Percentiles rank a stretch among this genome's conserved stretches.
phyloP scores from a whole-genome alignment of 768 basidiomycete species.

The Kwoniella dejecticola region DNA sequence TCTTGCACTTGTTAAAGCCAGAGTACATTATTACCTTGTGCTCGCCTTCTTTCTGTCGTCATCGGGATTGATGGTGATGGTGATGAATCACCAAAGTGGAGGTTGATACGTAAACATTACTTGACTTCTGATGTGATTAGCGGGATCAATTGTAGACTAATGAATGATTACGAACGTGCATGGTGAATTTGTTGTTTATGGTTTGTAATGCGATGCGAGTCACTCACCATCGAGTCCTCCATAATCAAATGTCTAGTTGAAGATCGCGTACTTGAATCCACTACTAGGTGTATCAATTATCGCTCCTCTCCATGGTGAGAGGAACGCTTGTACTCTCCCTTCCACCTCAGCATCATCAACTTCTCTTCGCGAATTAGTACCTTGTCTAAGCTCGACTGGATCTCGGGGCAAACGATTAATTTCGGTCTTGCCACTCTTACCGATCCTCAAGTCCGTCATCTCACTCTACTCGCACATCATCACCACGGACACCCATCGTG shows the following conservation, averaged over 20 bases:
- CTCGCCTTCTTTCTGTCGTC: too few relatives aligned
- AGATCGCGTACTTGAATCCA: neutral
- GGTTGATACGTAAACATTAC: neutral
- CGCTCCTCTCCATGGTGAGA: slow-evolving; percentile 22
- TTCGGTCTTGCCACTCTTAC: slow-evolving; percentile 5
- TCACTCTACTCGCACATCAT: neutral
- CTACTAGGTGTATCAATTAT: neutral
- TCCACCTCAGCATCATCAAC: neutral
- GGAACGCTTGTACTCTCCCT: neutral
- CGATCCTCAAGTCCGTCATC: neutral
- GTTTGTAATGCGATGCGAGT: too few relatives aligned
- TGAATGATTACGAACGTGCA: slow-evolving; percentile 16
- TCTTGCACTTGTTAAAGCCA: too few relatives aligned
- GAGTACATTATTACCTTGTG: too few relatives aligned
- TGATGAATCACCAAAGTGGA: slow-evolving; percentile 17
- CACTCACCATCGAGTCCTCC: slow-evolving; percentile 1
- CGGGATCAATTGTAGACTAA: slow-evolving; percentile 9
- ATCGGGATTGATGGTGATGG: neutral
- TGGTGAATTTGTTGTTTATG: neutral
- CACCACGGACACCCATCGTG: neutral
- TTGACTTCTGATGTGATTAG: too few relatives aligned
- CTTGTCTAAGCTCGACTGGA: neutral
- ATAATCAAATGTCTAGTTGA: neutral
- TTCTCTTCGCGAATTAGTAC: neutral
- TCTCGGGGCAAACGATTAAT: neutral